Percentiles rank a stretch among this genome's conserved stretches.
Evolutionary conservation across 176 grass and related monocot genomes (phyloP).

Genomic region (Rhipidocladum racemiflorum): DNA sequence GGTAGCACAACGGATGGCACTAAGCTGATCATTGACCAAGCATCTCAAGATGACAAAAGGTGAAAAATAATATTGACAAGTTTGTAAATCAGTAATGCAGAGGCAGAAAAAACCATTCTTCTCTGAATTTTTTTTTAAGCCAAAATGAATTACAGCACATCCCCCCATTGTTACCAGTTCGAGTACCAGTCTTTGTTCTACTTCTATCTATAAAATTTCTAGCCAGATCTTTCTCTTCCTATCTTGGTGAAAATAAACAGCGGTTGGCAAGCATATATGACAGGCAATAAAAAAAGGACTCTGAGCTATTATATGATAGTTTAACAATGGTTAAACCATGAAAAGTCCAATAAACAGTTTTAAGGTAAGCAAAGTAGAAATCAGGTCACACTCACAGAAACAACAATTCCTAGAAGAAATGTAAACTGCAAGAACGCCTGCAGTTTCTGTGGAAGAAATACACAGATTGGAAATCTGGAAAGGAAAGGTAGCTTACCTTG

Average conservation of each 20-base stretch:
- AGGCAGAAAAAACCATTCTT: not conserved
- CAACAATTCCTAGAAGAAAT: slow-evolving; percentile 1
- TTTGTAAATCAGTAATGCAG: not conserved
- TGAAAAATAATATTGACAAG: not conserved
- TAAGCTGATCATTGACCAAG: not conserved
- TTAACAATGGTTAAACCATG: not conserved
- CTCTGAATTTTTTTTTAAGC: not conserved
- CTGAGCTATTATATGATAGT: not conserved
- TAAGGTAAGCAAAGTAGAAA: not conserved
- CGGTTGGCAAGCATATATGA: not conserved
- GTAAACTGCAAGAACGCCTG: not conserved
- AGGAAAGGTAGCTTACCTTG: slow-evolving; percentile 46
- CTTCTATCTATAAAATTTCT: not conserved
- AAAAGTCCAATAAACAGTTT: slow-evolving; percentile 2
- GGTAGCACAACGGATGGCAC: not conserved
- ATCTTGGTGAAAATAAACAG: not conserved
- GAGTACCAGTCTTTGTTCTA: not conserved
- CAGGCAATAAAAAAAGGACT: not conserved
- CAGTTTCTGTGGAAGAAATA: not conserved
- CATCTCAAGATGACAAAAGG: slow-evolving; percentile 1
- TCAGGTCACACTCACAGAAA: not conserved
- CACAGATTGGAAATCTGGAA: slow-evolving; percentile 1
- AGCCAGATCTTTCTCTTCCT: not conserved
- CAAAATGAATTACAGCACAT: not conserved
- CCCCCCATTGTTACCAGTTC: not conserved